A percentile compares a stretch with the other conserved stretches of the same genome.
These are phyloP conservation scores for Glycine latifolia DNA, from an alignment of 306 rosid genomes.

Conservation along the genomic window DNA sequence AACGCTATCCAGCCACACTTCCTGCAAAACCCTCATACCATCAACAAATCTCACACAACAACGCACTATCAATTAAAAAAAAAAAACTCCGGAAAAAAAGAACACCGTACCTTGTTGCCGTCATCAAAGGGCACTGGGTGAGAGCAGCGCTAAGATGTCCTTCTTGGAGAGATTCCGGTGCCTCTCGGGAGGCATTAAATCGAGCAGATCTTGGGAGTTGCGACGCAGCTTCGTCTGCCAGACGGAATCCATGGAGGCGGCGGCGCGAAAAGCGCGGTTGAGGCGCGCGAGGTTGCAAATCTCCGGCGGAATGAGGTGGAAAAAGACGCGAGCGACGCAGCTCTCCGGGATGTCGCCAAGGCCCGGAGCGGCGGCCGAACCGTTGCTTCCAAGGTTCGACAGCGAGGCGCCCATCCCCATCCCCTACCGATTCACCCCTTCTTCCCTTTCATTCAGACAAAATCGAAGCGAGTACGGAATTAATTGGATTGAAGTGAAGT, in stretches of 20 bases:
- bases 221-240: conserved; percentile 85
- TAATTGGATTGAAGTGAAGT: too few relatives aligned
- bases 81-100: too few relatives aligned
- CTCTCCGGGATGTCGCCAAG: conserved; percentile 93
- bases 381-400: conserved; percentile 72
- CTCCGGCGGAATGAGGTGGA: conserved; percentile 86
- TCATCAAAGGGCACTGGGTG: conserved; percentile 74
- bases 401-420: conserved; percentile 86
- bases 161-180: conserved; percentile 67
- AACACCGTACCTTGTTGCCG: conserved; percentile 67
- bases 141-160: conserved; percentile 76
- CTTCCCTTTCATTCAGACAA: background rate
- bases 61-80: too few relatives aligned
- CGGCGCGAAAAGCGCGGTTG: conserved; percentile 84
- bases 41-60: too few relatives aligned
- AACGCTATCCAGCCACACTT: conserved; percentile 82
- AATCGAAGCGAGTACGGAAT: too few relatives aligned
- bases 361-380: conserved; percentile 69
- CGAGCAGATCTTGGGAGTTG: conserved; percentile 77
- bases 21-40: conserved; percentile 57
- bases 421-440: conserved; percentile 27
- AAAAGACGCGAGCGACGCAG: conserved; percentile 89
- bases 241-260: conserved; percentile 84
- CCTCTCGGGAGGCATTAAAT: conserved; percentile 65
- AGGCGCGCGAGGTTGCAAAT: conserved; percentile 89